Evolutionary conservation across 2,329 filamentous ascomycete species (phyloP).

Genomic region (Fusarium nelsonii): DNA sequence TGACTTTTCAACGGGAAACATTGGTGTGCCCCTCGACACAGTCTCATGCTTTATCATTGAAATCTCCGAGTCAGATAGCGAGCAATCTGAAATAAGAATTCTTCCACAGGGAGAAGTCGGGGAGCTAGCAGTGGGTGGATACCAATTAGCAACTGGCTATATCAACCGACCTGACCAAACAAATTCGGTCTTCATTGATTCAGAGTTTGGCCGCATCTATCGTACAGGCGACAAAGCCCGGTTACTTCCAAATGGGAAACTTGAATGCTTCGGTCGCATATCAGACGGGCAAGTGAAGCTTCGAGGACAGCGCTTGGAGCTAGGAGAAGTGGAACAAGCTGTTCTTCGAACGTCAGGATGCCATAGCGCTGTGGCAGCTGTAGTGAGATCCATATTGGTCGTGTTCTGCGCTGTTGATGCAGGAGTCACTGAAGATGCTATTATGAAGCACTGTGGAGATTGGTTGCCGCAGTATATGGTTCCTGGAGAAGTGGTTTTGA

Average conservation of each 20-base stretch:
- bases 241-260: slow-evolving; percentile 72
- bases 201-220: slow-evolving; percentile 78
- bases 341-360: slow-evolving; percentile 71
- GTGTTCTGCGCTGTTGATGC: slow-evolving; percentile 75
- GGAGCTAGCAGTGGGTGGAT: slow-evolving; percentile 84
- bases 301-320: slow-evolving; percentile 83
- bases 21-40: slow-evolving; percentile 83
- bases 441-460: slow-evolving; percentile 71
- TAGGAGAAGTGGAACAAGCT: slow-evolving; percentile 82
- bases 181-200: slow-evolving; percentile 74
- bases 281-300: slow-evolving; percentile 87
- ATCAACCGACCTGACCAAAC: slow-evolving; percentile 86
- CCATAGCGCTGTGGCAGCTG: slow-evolving; percentile 73
- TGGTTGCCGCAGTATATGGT: slow-evolving; percentile 91
- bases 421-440: slow-evolving; percentile 50
- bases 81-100: slow-evolving; percentile 59
- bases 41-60: slow-evolving; percentile 81
- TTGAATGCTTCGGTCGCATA: slow-evolving; percentile 89
- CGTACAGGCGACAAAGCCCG: slow-evolving; percentile 87
- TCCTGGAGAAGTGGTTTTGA: slow-evolving; percentile 76
- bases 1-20: slow-evolving; percentile 71
- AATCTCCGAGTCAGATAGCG: slow-evolving; percentile 51
- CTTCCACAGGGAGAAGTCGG: slow-evolving; percentile 76
- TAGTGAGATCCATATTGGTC: slow-evolving; percentile 77
- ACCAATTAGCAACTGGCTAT: slow-evolving; percentile 84